Conservation (phyloP, 768 basidiomycete genomes). For the Fistulinella prunicolor region DNA sequence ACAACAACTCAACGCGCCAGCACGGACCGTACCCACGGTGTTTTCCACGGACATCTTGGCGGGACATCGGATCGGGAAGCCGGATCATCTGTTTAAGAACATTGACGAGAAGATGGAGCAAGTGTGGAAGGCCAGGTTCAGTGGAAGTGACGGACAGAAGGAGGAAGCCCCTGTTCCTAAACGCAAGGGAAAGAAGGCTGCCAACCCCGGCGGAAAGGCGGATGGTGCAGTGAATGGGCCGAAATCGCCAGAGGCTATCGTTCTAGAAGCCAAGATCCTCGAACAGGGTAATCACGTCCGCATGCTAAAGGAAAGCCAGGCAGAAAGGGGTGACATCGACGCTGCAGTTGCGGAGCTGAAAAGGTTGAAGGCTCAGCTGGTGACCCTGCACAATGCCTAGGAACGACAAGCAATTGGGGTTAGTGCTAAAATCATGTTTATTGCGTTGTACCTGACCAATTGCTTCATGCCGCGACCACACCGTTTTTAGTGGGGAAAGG, state of each 20-base stretch:
- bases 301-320: conserved; percentile 52
- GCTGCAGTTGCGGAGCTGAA: conserved; percentile 62
- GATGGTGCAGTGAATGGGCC: conserved; percentile 44
- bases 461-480: too few species aligned
- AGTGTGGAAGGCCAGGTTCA: conserved; percentile 76
- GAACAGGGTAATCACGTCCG: conserved; percentile 76
- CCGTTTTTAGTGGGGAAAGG: too few species aligned
- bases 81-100: conserved; percentile 89
- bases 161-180: conserved; percentile 44
- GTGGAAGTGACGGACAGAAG: conserved; percentile 52
- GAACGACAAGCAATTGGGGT: too few species aligned
- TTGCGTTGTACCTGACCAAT: too few species aligned
- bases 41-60: conserved; percentile 80
- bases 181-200: conserved; percentile 55
- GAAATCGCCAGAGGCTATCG: conserved; percentile 70
- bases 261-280: conserved; percentile 70
- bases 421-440: too few species aligned
- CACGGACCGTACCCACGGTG: conserved; percentile 70
- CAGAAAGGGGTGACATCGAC: conserved; percentile 43
- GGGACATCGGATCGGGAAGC: conserved; percentile 81
- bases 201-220: conserved; percentile 45
- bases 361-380: conserved; percentile 58
- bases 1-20: conserved; percentile 84
- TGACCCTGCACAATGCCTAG: conserved; percentile 15
- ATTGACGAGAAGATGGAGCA: conserved; percentile 91